phyloP scores from a whole-genome alignment of 2,329 filamentous ascomycete species.

The Eutypa lata region DNA sequence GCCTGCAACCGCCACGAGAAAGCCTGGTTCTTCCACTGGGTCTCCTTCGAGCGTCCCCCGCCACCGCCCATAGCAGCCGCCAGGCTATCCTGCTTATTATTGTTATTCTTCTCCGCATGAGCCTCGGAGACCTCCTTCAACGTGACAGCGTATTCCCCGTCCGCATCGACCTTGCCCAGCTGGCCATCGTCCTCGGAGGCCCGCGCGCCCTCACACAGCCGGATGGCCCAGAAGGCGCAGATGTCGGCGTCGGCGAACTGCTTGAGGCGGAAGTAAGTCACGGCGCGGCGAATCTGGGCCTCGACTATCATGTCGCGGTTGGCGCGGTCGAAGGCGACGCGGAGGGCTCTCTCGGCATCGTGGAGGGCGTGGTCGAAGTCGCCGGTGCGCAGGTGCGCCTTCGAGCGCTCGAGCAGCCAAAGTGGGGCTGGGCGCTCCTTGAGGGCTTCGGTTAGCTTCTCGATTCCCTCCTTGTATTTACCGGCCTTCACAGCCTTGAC shows the following conservation, averaged over 20 bases:
- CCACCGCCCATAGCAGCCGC: conserved; percentile 14
- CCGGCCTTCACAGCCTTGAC: conserved; percentile 60
- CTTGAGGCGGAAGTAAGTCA: conserved; percentile 68
- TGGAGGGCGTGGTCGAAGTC: conserved; percentile 62
- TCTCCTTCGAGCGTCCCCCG: conserved; percentile 18
- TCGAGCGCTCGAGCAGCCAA: conserved; percentile 81
- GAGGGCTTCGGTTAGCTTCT: conserved; percentile 65
- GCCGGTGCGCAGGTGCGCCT: conserved; percentile 66
- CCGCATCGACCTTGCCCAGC: conserved; percentile 35
- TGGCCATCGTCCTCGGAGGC: conserved; percentile 35
- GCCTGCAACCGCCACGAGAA: conserved; percentile 45
- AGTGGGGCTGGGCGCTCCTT: conserved; percentile 63
- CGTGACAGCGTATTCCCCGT: conserved; percentile 47
- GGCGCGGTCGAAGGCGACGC: conserved; percentile 62
- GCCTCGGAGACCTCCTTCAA: conserved; percentile 27
- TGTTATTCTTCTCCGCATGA: conserved; percentile 6
- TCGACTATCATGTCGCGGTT: conserved; percentile 73
- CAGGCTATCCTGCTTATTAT: conserved; percentile 15
- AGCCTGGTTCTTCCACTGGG: conserved; percentile 34
- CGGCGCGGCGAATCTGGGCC: conserved; percentile 77
- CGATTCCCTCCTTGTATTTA: conserved; percentile 66
- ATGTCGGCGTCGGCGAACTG: conserved; percentile 72
- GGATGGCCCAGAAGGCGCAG: conserved; percentile 60
- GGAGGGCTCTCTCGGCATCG: conserved; percentile 66
- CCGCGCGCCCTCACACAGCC: conserved; percentile 36